phyloP scores from a whole-genome alignment of 140 eudicot species.

The Flaveria floridana region DNA sequence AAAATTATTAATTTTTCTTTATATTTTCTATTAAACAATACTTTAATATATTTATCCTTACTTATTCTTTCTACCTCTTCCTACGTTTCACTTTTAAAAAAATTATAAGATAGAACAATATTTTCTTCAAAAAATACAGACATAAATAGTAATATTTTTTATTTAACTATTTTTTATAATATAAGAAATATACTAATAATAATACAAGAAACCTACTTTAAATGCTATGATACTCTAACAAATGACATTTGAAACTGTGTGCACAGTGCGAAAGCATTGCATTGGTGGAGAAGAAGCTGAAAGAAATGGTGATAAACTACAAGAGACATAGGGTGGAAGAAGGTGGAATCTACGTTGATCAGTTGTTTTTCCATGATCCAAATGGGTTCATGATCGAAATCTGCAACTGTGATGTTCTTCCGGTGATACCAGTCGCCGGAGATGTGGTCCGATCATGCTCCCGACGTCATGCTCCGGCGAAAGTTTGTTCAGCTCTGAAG shows the following conservation, averaged over 20 bases:
- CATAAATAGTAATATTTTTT: too few relatives aligned
- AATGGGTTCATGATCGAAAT: conserved; percentile 43
- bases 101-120: too few relatives aligned
- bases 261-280: conserved; percentile 37
- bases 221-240: too few relatives aligned
- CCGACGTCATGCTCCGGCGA: conserved; percentile 9
- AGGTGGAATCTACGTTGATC: conserved; percentile 31
- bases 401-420: conserved; percentile 38
- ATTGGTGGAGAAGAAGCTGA: conserved; percentile 35
- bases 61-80: too few relatives aligned
- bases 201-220: too few relatives aligned
- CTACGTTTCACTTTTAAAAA: too few relatives aligned
- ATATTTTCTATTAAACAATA: too few relatives aligned
- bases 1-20: too few relatives aligned
- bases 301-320: conserved; percentile 32
- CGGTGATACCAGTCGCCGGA: conserved; percentile 32
- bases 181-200: too few relatives aligned
- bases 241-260: neutral
- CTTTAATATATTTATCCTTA: too few relatives aligned
- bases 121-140: too few relatives aligned
- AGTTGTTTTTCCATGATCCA: conserved; percentile 42
- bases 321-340: conserved; percentile 36
- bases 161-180: too few relatives aligned
- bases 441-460: conserved; percentile 26
- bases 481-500: conserved; percentile 18